A percentile compares a stretch with the other conserved stretches of the same genome.
Conservation (phyloP, 768 basidiomycete species). For the Leccinum truebloodii region DNA sequence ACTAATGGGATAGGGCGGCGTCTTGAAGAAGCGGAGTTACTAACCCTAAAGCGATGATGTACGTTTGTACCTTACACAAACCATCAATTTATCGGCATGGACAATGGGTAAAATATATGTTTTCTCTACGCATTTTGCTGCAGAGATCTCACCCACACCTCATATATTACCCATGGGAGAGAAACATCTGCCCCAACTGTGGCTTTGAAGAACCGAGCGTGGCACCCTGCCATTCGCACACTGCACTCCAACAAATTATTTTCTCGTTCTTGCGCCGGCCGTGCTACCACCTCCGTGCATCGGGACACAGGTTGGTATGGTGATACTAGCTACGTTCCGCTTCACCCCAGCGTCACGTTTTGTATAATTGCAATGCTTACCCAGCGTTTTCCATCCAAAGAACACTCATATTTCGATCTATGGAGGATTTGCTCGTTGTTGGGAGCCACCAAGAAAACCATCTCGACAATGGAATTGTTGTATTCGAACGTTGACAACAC, state of each 20-base stretch:
- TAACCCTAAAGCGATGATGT: neutral
- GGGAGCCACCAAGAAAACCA: slow-evolving; percentile 39
- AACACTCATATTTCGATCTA: slow-evolving; percentile 30
- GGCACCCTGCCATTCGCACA: slow-evolving; percentile 17
- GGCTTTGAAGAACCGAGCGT: slow-evolving; percentile 33
- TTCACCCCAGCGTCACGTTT: neutral
- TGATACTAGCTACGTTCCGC: slow-evolving; percentile 16
- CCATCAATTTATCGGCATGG: neutral
- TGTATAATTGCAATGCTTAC: slow-evolving; percentile 22
- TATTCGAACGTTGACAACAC: slow-evolving; percentile 30
- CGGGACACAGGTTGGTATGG: slow-evolving; percentile 11
- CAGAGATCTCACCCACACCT: slow-evolving; percentile 40
- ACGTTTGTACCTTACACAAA: neutral
- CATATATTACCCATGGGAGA: slow-evolving; percentile 39
- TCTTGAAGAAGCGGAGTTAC: slow-evolving; percentile 24
- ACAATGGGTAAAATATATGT: slow-evolving; percentile 2
- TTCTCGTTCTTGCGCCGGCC: neutral
- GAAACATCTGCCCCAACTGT: slow-evolving; percentile 28
- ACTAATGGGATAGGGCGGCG: slow-evolving; percentile 9
- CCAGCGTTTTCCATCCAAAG: slow-evolving; percentile 34
- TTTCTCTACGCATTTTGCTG: slow-evolving; percentile 9
- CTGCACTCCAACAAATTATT: slow-evolving; percentile 29
- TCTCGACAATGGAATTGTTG: slow-evolving; percentile 24
- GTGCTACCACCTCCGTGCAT: slow-evolving; percentile 3
- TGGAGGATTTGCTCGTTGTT: slow-evolving; percentile 35